These are phyloP conservation scores for Colletotrichum sp. DNA, from an alignment of 2,329 filamentous ascomycete species.

Conservation along the genomic window DNA sequence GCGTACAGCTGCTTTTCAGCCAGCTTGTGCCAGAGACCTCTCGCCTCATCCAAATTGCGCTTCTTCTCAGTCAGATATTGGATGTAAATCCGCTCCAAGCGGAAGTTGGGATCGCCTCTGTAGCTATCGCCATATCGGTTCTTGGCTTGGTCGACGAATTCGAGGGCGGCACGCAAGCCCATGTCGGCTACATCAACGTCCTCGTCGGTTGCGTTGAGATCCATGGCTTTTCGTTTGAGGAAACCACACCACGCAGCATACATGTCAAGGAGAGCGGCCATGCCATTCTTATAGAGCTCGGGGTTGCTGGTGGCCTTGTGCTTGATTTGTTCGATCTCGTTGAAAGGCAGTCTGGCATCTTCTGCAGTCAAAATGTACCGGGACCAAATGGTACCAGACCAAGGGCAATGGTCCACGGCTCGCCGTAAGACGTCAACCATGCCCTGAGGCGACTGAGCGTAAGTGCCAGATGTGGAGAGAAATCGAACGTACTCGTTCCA, in stretches of 20 bases:
- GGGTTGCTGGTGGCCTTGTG: slow-evolving; percentile 88
- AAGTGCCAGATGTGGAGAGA: slow-evolving; percentile 55
- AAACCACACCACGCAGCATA: slow-evolving; percentile 96
- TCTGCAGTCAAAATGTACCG: slow-evolving; percentile 87
- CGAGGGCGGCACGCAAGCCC: slow-evolving; percentile 83
- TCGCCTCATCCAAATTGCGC: slow-evolving; percentile 76
- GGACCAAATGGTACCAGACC: slow-evolving; percentile 91
- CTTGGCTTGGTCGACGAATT: slow-evolving; percentile 83
- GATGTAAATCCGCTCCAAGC: slow-evolving; percentile 89
- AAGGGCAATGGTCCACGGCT: slow-evolving; percentile 89
- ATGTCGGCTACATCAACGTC: slow-evolving; percentile 90
- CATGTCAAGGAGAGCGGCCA: slow-evolving; percentile 88
- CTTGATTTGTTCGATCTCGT: slow-evolving; percentile 87
- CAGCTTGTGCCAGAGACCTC: slow-evolving; percentile 78
- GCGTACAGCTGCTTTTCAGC: slow-evolving; percentile 67
- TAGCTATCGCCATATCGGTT: slow-evolving; percentile 76
- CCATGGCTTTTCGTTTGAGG: slow-evolving; percentile 83
- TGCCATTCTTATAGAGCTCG: slow-evolving; percentile 82
- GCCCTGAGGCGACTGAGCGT: slow-evolving; percentile 42
- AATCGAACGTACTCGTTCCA: slow-evolving; percentile 90
- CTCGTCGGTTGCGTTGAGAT: slow-evolving; percentile 75
- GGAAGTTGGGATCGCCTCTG: slow-evolving; percentile 86
- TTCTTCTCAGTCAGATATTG: slow-evolving; percentile 90
- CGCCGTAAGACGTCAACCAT: slow-evolving; percentile 77
- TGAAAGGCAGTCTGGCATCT: slow-evolving; percentile 75